phyloP scores from a whole-genome alignment of 1,284 basidiomycete species.

The Papiliotrema fonsecae region DNA sequence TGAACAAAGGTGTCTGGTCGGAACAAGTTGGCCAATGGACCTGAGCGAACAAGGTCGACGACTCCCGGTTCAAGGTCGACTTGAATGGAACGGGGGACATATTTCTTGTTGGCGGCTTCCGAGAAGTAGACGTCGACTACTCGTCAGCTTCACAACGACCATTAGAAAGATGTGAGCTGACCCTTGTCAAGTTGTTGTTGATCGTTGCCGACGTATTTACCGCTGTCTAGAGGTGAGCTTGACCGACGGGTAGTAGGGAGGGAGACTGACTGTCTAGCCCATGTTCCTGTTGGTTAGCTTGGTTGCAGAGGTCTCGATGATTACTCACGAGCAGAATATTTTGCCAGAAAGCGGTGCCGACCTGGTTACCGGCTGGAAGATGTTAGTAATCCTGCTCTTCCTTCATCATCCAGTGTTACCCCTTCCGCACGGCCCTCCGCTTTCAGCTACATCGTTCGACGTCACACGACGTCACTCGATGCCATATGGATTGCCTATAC shows the following conservation, averaged over 20 bases:
- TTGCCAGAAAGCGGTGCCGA: constrained; percentile 45
- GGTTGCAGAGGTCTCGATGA: background rate
- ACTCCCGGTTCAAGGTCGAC: constrained; percentile 90
- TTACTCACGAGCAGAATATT: constrained; percentile 40
- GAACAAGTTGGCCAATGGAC: constrained; percentile 59
- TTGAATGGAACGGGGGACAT: constrained; percentile 89
- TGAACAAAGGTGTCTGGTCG: constrained; percentile 82
- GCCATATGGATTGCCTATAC: too few species aligned
- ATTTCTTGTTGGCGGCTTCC: constrained; percentile 49
- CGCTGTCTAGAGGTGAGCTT: constrained; percentile 17
- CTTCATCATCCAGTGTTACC: background rate
- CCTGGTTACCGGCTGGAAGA: constrained; percentile 40
- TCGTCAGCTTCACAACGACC: background rate
- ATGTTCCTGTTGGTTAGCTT: constrained; percentile 27
- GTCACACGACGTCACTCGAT: background rate
- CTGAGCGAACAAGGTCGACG: constrained; percentile 62
- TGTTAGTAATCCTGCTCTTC: background rate
- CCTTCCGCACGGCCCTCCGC: background rate
- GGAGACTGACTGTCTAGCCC: constrained; percentile 36
- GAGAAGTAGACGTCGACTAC: constrained; percentile 48
- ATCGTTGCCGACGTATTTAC: constrained; percentile 41
- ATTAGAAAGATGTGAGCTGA: constrained; percentile 8
- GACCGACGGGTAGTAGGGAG: background rate
- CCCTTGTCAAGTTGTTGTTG: constrained; percentile 37
- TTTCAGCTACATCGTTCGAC: background rate